Conservation (phyloP, 2,329 filamentous ascomycete species). For the Colletotrichum sp. region DNA sequence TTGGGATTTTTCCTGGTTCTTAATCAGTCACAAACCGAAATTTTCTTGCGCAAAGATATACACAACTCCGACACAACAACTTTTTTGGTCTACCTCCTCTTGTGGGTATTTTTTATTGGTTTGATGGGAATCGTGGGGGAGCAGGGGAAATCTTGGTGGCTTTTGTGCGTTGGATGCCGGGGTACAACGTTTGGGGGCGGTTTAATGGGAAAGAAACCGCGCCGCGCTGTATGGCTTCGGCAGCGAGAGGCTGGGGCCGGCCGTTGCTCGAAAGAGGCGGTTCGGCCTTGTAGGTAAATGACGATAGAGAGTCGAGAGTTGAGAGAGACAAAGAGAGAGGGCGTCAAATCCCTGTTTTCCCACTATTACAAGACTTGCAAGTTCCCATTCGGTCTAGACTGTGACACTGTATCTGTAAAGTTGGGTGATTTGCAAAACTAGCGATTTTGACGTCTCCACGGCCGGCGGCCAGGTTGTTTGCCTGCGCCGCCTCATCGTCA, state of each 20-base stretch:
- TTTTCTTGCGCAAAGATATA: conserved; percentile 9
- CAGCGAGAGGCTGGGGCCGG: conserved; percentile 2
- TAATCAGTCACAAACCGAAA: conserved; percentile 18
- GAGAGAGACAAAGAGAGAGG: not conserved
- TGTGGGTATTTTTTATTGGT: conserved; percentile 16
- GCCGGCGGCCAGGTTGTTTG: not conserved
- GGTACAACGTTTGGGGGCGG: not conserved
- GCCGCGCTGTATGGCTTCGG: not conserved
- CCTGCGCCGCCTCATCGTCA: not conserved
- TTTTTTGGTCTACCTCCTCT: conserved; percentile 1
- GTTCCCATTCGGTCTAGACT: not conserved
- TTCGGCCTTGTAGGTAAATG: conserved; percentile 10
- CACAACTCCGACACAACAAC: conserved; percentile 3
- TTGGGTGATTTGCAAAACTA: not conserved
- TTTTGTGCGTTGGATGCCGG: conserved; percentile 7
- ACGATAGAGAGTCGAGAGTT: conserved; percentile 19
- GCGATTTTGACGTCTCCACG: not conserved
- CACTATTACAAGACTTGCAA: not conserved
- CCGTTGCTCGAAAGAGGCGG: conserved; percentile 20
- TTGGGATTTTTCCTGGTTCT: conserved; percentile 31
- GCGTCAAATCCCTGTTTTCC: conserved; percentile 20
- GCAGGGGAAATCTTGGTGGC: not conserved
- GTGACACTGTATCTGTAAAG: not conserved
- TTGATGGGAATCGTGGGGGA: conserved; percentile 5
- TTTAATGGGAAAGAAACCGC: not conserved